These are phyloP conservation scores for Chloranthus sessilifolius DNA, from an alignment of 164 flowering plant species.

Conservation along the genomic window DNA sequence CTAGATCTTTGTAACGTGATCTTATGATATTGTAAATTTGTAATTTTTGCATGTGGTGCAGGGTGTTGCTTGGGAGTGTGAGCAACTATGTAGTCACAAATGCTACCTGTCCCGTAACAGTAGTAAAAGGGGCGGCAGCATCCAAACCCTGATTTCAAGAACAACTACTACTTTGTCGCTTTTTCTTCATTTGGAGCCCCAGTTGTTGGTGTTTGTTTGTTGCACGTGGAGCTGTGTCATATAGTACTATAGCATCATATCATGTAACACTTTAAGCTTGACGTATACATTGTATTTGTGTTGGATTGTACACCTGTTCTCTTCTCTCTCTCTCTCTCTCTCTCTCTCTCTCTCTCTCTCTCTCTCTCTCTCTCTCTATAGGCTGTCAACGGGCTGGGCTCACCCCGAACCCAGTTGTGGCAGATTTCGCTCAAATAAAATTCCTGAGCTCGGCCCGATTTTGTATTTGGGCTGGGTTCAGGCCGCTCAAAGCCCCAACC, in stretches of 20 bases:
- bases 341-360: slow-evolving; percentile 2
- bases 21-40: too few relatives aligned
- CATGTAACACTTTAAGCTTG: too few relatives aligned
- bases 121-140: slow-evolving; percentile 39
- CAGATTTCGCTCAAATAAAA: not conserved
- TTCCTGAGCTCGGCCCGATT: not conserved
- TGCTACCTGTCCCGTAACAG: slow-evolving; percentile 72
- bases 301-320: too few relatives aligned
- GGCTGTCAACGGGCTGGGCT: not conserved
- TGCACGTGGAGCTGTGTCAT: too few relatives aligned
- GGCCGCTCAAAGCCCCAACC: too few relatives aligned
- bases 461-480: too few relatives aligned
- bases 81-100: slow-evolving; percentile 57
- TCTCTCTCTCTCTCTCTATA: not conserved
- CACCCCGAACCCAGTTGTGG: not conserved
- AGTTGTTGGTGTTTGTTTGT: too few relatives aligned
- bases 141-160: slow-evolving; percentile 17
- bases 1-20: too few relatives aligned
- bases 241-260: too few relatives aligned
- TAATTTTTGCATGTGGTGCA: slow-evolving; percentile 31
- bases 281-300: too few relatives aligned
- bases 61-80: slow-evolving; percentile 76
- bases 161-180: too few relatives aligned
- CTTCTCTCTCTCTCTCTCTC: not conserved
- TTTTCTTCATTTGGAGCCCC: too few relatives aligned